Base-by-base conservation (phyloP, 2,329 filamentous ascomycete species). In the Talaromyces islandicus region DNA sequence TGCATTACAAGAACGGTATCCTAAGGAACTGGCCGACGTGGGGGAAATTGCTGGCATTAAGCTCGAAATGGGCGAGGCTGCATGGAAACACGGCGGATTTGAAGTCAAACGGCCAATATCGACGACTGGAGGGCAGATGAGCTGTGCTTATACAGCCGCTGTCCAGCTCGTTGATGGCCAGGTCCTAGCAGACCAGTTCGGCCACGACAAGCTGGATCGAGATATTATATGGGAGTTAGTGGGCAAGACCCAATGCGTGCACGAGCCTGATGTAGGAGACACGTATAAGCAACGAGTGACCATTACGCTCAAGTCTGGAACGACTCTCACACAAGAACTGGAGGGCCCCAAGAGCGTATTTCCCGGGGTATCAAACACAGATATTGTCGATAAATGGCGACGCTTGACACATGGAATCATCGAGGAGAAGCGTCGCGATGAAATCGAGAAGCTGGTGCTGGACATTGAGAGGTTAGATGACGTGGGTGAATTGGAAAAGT, bases 111-210 rank as follows among this genome's bases (percentile, higher is more conserved):
- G 71, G 11, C 75, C 75, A 0, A 55, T 78, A 5, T 71, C 68
- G 0, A 63, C 65, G 6, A 75, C 71, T 0, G 75, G 75, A 1
- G 74, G 75, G 3, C 76, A 78, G 56, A 77, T 78, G 76, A 73
- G 68, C 56, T 67, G 65, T 14, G 62, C 69, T 0, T 78, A 76
- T 61, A 66, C 71, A 11, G 70, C 69, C 1, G 76, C 71, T 0
- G 69, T 67, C 4, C 74, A 78, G 56, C 61, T 78, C 4, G 67
- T 78, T 6, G 73, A 78, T 60, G 63, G 64, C 3, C 62, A 73
- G 27, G 74, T 78, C 1, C 63, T 75, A 2, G 65, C 69, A 6
- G 65, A 64, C 1, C 69, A 77, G 35, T 78, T 75, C 58, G 59
- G 64, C 4, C 56, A 66, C 3, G 64, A 68, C 21, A 68, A 64